These are phyloP conservation scores for Kazachstania sp. DNA, from an alignment of 1,139 yeast genomes.

Conservation along the genomic window DNA sequence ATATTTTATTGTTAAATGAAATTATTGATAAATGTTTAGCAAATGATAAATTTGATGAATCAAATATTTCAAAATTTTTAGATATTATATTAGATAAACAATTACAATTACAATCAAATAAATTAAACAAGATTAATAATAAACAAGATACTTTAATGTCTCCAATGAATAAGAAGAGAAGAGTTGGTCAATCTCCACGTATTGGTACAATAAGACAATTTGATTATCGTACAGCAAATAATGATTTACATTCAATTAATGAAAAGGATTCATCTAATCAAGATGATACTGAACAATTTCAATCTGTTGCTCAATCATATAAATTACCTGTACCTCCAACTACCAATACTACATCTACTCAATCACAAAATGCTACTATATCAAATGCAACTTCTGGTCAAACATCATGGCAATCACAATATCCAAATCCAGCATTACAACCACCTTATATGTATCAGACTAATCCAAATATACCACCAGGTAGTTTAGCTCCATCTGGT, in stretches of 20 bases:
- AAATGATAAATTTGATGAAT: constrained; percentile 13
- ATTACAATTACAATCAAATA: not conserved
- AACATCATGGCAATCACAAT: constrained; percentile 3
- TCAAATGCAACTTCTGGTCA: not conserved
- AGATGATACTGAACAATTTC: not conserved
- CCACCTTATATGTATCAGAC: constrained; percentile 2
- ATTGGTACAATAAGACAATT: constrained; percentile 13
- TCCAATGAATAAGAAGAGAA: constrained; percentile 12
- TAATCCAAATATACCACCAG: not conserved
- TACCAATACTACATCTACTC: not conserved
- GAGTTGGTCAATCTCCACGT: constrained; percentile 8
- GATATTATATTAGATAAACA: constrained; percentile 6
- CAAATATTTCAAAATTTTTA: constrained; percentile 12
- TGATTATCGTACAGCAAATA: constrained; percentile 7
- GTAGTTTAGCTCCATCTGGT: not conserved
- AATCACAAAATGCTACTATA: no score
- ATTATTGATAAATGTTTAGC: constrained; percentile 16
- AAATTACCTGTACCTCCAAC: constrained; percentile 2
- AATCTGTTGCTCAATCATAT: not conserved
- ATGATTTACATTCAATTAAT: constrained; percentile 11
- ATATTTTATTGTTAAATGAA: constrained; percentile 12
- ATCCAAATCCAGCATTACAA: not conserved
- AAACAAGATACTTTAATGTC: not conserved
- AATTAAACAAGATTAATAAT: no score
- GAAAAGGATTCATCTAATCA: constrained; percentile 2